Evolutionary conservation across 139 green algal species (phyloP), one percentile per base, ranked within the genome.

Genomic region (Mesotaenium endlicherianum): DNA sequence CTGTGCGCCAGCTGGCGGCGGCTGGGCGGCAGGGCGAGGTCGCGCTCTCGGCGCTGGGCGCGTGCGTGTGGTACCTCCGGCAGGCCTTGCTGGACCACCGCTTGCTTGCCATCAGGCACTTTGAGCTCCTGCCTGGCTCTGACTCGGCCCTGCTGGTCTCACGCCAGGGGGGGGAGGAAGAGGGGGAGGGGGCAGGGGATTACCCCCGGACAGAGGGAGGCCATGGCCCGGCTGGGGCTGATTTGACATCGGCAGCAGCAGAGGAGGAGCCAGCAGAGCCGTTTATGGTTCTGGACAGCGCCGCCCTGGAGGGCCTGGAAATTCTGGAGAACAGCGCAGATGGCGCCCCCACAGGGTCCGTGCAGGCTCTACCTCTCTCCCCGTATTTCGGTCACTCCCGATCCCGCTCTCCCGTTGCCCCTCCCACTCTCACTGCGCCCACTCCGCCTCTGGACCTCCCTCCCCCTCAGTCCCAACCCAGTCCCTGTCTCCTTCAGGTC

Each of bases 241-340:
- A n/a, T n/a, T n/a, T n/a, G n/a, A n/a, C n/a, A n/a, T n/a, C n/a
- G n/a, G 6, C n/a, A 50, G 57, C 6, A 50, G 60, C 82, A 42
- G 38, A 31, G 11, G 49, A 84, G 36, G 82, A 90, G 2, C 36
- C 8, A 45, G 53, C 41, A 0, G 82, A 88, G 17, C 58, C 47
- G 31, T 90, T 91, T 84, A 92, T 98, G 91, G 53, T 88, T 16
- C 88, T 99, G 39, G 95, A 99, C 82, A 96, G 94, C 6, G 90
- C 95, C 8, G 95, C 96, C 3, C 90, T 99, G 44, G 93, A 97
- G 70, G 96, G 95, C 74, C 89, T 99, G 41, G 96, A 99, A 40
- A 87, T 87, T n/a, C 81, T 99, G 39, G 94, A 97, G 85, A 97
- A 96, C 84, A 87, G 70, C 59, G 20, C 11, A 0, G 88, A 95